Conservation (phyloP, 2,329 filamentous ascomycete species). For the Hypoxylon sp. region DNA sequence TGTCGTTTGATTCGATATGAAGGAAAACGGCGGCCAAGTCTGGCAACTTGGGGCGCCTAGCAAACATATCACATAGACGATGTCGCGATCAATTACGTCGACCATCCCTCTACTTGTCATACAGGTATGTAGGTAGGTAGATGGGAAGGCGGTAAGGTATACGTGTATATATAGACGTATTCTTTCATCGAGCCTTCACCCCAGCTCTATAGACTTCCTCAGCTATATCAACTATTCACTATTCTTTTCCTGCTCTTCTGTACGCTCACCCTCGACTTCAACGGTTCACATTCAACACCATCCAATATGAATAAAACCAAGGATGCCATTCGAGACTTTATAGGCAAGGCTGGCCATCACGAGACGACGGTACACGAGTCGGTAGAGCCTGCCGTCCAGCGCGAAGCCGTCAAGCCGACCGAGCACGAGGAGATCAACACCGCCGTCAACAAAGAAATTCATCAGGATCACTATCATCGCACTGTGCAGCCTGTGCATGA, state of each 20-base stretch:
- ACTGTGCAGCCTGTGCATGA: constrained; percentile 68
- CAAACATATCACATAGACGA: not conserved
- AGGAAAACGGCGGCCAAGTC: not conserved
- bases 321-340: constrained; percentile 67
- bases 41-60: not conserved
- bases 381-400: constrained; percentile 65
- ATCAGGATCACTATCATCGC: constrained; percentile 77
- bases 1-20: constrained; percentile 3
- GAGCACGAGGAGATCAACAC: constrained; percentile 68
- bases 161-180: constrained; percentile 1
- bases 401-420: constrained; percentile 67
- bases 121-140: too few relatives aligned
- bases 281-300: constrained; percentile 28
- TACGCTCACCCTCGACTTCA: too few relatives aligned
- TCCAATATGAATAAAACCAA: constrained; percentile 70
- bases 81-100: constrained; percentile 9
- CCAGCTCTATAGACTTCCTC: too few relatives aligned
- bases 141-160: too few relatives aligned
- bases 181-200: not conserved
- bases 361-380: constrained; percentile 75
- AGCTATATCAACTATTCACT: not conserved
- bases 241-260: too few relatives aligned
- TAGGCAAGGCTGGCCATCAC: constrained; percentile 68
- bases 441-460: constrained; percentile 72
- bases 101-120: not conserved